Conservation (phyloP, 208 protist species). For the Leishmania gerbilli region DNA sequence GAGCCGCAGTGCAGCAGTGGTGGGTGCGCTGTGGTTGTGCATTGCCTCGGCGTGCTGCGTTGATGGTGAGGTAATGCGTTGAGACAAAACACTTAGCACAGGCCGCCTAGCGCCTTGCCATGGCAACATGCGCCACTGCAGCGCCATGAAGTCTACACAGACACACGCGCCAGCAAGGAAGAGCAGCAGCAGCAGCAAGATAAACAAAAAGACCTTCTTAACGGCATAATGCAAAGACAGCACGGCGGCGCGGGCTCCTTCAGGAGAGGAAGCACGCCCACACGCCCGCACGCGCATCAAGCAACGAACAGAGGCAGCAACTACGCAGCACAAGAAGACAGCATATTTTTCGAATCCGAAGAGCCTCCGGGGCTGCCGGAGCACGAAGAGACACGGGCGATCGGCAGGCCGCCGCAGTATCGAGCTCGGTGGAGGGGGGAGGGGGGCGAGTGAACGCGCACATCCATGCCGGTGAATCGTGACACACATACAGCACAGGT, state of each 20-base stretch:
- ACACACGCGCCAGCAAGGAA: neutral
- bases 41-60: neutral
- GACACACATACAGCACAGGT: neutral
- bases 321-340: neutral
- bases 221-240: too few relatives aligned
- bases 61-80: neutral
- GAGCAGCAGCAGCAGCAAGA: too few relatives aligned
- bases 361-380: neutral
- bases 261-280: too few relatives aligned
- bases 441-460: neutral
- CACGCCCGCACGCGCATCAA: neutral
- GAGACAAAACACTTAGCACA: neutral
- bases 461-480: neutral
- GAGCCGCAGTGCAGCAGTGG: neutral
- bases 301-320: neutral
- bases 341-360: neutral
- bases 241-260: too few relatives aligned
- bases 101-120: neutral
- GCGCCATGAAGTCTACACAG: neutral
- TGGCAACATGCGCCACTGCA: too few relatives aligned
- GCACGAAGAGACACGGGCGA: neutral
- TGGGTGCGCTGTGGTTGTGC: neutral
- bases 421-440: neutral
- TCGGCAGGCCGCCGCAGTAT: neutral
- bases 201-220: too few relatives aligned